Conservation (phyloP, 495 filamentous ascomycete genomes). For the Astrocystis sublimbata region DNA sequence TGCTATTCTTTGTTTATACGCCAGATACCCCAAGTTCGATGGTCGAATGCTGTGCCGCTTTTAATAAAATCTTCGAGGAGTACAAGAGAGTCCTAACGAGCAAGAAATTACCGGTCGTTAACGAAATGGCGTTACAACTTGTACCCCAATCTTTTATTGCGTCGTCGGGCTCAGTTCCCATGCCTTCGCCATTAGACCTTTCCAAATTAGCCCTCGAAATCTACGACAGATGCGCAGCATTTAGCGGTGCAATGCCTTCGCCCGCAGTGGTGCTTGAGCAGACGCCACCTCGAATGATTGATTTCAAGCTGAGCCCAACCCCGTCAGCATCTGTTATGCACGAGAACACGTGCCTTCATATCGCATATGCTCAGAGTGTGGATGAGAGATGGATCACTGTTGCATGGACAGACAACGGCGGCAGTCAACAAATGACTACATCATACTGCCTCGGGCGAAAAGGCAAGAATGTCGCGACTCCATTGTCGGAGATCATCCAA, state of each 20-base stretch:
- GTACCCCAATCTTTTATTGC: conserved; percentile 72
- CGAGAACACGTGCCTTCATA: conserved; percentile 80
- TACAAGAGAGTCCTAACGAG: conserved; percentile 60
- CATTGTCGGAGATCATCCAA: conserved; percentile 62
- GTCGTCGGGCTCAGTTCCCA: conserved; percentile 62
- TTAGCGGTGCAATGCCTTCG: conserved; percentile 54
- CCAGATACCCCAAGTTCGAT: conserved; percentile 64
- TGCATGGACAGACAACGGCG: conserved; percentile 88
- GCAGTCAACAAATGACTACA: conserved; percentile 71
- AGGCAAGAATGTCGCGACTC: conserved; percentile 53
- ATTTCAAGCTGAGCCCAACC: conserved; percentile 71
- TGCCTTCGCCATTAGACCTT: conserved; percentile 68
- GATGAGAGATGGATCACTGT: conserved; percentile 86
- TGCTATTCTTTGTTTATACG: conserved; percentile 85
- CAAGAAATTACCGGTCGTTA: conserved; percentile 49
- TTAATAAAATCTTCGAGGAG: conserved; percentile 70
- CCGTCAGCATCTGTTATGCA: conserved; percentile 74
- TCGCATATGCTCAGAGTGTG: conserved; percentile 79
- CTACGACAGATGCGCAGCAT: conserved; percentile 78
- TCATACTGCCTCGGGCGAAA: conserved; percentile 77
- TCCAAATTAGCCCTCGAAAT: conserved; percentile 75
- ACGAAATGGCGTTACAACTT: conserved; percentile 81
- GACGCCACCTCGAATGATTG: conserved; percentile 67
- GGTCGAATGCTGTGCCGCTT: conserved; percentile 76
- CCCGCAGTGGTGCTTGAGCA: conserved; percentile 73